Percentiles rank a stretch among this genome's conserved stretches.
Evolutionary conservation across 2,329 filamentous ascomycete genomes (phyloP).

Genomic region (Alternaria gaisen): DNA sequence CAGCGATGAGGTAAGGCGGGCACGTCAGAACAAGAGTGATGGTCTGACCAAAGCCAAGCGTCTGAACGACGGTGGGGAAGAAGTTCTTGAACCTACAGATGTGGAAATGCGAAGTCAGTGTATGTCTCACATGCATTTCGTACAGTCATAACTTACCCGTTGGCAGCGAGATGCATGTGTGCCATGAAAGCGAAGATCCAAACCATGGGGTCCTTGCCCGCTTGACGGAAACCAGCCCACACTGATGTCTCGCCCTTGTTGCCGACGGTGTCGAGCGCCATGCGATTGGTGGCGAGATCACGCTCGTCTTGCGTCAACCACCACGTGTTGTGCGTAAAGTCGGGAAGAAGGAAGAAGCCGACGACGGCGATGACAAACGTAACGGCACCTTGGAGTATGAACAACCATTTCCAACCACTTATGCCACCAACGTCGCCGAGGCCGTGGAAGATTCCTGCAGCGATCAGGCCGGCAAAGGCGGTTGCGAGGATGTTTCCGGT

Average conservation of each 20-base stretch:
- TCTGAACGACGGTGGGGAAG: slow-evolving; percentile 59
- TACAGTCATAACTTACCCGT: slow-evolving; percentile 24
- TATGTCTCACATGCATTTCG: no score
- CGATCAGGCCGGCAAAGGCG: slow-evolving; percentile 56
- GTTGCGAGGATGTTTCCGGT: slow-evolving; percentile 55
- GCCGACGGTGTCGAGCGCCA: slow-evolving; percentile 60
- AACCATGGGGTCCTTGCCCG: slow-evolving; percentile 59
- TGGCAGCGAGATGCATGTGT: slow-evolving; percentile 41
- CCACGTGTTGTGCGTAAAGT: slow-evolving; percentile 50
- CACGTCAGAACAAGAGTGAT: slow-evolving; percentile 61
- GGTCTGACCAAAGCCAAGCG: slow-evolving; percentile 60
- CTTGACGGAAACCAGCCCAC: slow-evolving; percentile 61
- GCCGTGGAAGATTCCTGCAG: slow-evolving; percentile 47
- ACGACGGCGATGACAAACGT: slow-evolving; percentile 46
- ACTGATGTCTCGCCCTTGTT: slow-evolving; percentile 56
- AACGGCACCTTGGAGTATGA: slow-evolving; percentile 42
- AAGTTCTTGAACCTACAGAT: slow-evolving; percentile 54
- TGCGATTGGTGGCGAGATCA: slow-evolving; percentile 45
- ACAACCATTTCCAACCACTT: slow-evolving; percentile 40
- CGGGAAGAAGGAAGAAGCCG: slow-evolving; percentile 55
- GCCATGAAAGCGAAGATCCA: slow-evolving; percentile 51
- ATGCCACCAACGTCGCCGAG: slow-evolving; percentile 34
- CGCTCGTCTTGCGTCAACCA: slow-evolving; percentile 59
- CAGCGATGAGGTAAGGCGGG: slow-evolving; percentile 38
- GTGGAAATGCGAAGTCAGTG: no score